Base-by-base conservation (phyloP, 495 filamentous ascomycete species). In the Viridothelium virens region DNA sequence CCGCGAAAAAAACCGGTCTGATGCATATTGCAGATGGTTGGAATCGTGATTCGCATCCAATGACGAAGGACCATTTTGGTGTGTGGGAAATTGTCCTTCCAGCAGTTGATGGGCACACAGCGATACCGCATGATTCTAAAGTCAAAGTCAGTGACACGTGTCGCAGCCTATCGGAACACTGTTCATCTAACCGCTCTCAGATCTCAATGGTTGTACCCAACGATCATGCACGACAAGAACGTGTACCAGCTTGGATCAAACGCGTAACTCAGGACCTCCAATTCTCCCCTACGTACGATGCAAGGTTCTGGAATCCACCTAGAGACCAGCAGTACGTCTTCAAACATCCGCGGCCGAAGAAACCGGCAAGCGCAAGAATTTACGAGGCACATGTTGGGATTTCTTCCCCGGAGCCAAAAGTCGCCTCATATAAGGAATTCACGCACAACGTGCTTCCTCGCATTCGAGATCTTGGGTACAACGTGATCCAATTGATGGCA, bases 351-450 rank as follows among this genome's bases (percentile, higher is more conserved):
- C 83, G 88, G 31, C 94, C 93, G 11, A 86, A 86, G 76, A 96
- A 92, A 81, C 94, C 94, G 5, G 78, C 83, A 68, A 94, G 90
- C 72, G 86, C 86, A 46, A 86, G 95, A 48, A 92, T 98, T 56
- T 98, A 98, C 76, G 94, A 98, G 78, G 95, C 95, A 12, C 94
- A 98, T 76, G 92, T 98, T 63, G 94, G 94, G 61, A 98, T 98
- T 73, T 96, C 91, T 11, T 95, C 92, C 3, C 91, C 92, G 1
- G 94, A 98, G 69, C 85, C 87, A 61, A 85, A 83, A 66, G 90
- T 98, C 39, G 83, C 93, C 18, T 95, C 91, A 7, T 98, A 96
- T 83, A 96, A 96, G 76, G 91, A 98, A 77, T 98, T 98, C 78
- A 97, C 95, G 16, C 83, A 86, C 71, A 89, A 89, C 76, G 89